Percentiles rank a stretch among this genome's conserved stretches.
phyloP scores from a whole-genome alignment of 805 yeast genomes.

The Kazachstania taianensis region DNA sequence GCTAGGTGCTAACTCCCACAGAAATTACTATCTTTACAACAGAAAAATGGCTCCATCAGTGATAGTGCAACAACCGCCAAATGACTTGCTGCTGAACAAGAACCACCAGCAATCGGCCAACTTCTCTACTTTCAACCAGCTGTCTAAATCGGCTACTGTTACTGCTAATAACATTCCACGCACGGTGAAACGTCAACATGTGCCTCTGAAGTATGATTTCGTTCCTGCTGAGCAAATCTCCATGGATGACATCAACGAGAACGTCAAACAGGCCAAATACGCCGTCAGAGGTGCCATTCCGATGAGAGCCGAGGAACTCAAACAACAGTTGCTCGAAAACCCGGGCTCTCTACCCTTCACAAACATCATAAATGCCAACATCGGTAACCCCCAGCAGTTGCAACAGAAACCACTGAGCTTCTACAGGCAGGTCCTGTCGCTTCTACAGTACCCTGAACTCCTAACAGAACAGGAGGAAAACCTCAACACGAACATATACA shows the following conservation, averaged over 20 bases:
- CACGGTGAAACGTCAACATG: not conserved
- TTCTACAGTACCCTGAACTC: constrained; percentile 76
- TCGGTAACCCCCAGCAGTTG: constrained; percentile 96
- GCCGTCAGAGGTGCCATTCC: constrained; percentile 96
- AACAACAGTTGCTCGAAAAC: constrained; percentile 41
- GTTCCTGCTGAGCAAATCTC: constrained; percentile 31
- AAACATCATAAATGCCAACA: constrained; percentile 77
- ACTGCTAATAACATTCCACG: constrained; percentile 1
- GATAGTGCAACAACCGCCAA: not conserved
- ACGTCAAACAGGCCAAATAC: constrained; percentile 77
- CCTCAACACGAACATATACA: constrained; percentile 26
- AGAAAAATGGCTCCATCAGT: constrained; percentile 1
- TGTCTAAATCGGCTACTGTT: not conserved
- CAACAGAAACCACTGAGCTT: constrained; percentile 93
- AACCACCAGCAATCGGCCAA: not conserved
- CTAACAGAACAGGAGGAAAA: constrained; percentile 28
- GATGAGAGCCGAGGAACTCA: constrained; percentile 80
- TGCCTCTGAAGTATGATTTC: constrained; percentile 8
- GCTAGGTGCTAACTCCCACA: too few species aligned
- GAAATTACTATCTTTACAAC: not conserved
- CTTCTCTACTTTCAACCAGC: not conserved
- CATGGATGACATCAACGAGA: constrained; percentile 52
- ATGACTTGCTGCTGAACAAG: not conserved
- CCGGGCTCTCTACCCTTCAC: constrained; percentile 65
- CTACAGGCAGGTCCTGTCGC: constrained; percentile 80